These are phyloP conservation scores for Botrytis aclada DNA, from an alignment of 2,329 filamentous ascomycete species.

Conservation along the genomic window DNA sequence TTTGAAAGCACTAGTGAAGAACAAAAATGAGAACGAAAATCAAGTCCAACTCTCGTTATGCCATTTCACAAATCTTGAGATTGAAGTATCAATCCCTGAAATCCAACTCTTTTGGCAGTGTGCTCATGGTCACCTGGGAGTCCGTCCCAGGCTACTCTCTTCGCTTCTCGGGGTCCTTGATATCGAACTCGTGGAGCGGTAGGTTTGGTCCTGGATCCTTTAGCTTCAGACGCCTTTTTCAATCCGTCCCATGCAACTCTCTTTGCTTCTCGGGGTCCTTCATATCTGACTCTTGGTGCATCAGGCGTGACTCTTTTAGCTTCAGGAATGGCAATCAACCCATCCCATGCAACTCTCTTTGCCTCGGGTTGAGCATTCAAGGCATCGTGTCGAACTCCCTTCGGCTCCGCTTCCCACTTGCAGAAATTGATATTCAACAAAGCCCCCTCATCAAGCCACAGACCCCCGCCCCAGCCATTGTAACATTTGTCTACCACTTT, in stretches of 20 bases:
- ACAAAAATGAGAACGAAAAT: neutral
- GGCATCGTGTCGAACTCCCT: neutral
- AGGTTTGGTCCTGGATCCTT: no score
- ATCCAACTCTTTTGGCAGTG: neutral
- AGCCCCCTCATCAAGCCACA: neutral
- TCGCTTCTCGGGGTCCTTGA: neutral
- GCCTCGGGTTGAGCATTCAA: neutral
- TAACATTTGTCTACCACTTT: neutral
- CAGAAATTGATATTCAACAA: neutral
- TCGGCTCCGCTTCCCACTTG: neutral
- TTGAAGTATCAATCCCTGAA: neutral
- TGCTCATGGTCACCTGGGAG: neutral
- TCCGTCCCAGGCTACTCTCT: neutral
- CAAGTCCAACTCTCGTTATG: no score
- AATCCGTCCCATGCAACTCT: neutral
- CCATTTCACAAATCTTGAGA: neutral
- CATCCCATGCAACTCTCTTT: neutral
- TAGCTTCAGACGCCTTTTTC: neutral
- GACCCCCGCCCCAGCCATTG: neutral
- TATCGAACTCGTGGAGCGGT: neutral
- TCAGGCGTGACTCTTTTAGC: neutral
- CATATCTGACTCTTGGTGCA: neutral
- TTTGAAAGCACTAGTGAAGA: no score
- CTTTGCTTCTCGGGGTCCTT: neutral
- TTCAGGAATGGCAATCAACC: neutral